phyloP scores from a whole-genome alignment of 2,329 filamentous ascomycete genomes.

The Colletotrichum euphorbiae region DNA sequence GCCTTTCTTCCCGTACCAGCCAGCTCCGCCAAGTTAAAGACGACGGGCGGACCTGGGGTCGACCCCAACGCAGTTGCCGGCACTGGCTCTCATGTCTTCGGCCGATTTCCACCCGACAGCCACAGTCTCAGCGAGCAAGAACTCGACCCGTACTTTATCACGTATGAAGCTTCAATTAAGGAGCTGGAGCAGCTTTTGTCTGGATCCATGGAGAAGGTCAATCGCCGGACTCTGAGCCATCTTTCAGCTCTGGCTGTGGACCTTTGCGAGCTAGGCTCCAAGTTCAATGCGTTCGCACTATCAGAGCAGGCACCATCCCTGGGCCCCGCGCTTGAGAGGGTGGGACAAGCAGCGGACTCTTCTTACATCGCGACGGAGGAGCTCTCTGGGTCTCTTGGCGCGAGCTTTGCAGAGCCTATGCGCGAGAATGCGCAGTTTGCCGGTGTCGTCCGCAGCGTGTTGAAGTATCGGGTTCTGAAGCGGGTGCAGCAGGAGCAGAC shows the following conservation, averaged over 20 bases:
- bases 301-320: slow-evolving; percentile 92
- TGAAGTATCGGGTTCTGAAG: slow-evolving; percentile 92
- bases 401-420: slow-evolving; percentile 97
- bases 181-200: slow-evolving; percentile 89
- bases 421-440: slow-evolving; percentile 97
- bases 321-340: slow-evolving; percentile 90
- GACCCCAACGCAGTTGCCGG: slow-evolving; percentile 52
- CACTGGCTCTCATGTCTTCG: slow-evolving; percentile 69
- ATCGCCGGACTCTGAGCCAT: slow-evolving; percentile 87
- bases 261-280: slow-evolving; percentile 91
- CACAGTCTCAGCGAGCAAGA: slow-evolving; percentile 86
- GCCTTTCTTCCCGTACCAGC: slow-evolving; percentile 88
- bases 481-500: slow-evolving; percentile 98
- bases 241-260: slow-evolving; percentile 86
- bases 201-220: slow-evolving; percentile 97
- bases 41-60: slow-evolving; percentile 49
- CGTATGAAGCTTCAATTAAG: slow-evolving; percentile 91
- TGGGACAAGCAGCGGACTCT: slow-evolving; percentile 93
- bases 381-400: slow-evolving; percentile 86
- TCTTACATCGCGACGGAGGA: slow-evolving; percentile 97
- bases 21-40: slow-evolving; percentile 85
- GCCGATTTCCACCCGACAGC: slow-evolving; percentile 84
- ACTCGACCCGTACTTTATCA: slow-evolving; percentile 94
- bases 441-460: slow-evolving; percentile 87
- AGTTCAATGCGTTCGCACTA: slow-evolving; percentile 95